Evolutionary conservation across 345 rosid genomes (phyloP), one percentile per base, ranked within the genome.

Genomic region (Acer yangbiense): DNA sequence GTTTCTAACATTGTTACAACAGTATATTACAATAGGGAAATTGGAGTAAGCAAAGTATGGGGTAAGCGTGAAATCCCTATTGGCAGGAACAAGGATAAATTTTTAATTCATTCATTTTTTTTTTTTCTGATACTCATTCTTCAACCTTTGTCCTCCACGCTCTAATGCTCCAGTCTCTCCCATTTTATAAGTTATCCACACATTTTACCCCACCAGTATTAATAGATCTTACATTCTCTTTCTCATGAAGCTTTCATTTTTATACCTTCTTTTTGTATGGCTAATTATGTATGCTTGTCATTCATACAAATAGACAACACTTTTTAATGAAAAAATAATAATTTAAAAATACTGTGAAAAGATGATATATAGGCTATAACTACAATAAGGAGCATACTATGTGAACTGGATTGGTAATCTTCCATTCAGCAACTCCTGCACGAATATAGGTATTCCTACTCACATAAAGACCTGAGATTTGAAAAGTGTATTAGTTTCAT

Each of bases 381-480:
- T 72, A 66, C 64, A 72, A 70, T 72, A 60, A 67, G 74, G 76
- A 65, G 73, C 85, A 84, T 90, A 95, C 99, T 64, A 95, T 79
- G 89, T 95, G 93, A 86, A 95, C 99, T n/a, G 99, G 99, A 84
- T 95, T 95, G 83, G 91, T 88, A 77, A 88, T 79, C 41, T 80
- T 92, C 99, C 99, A 95, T 79, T 95, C 98, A 11, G 94, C 87
- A 81, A 91, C 88, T 65, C 99, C 99, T 74, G 94, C 85, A 46
- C 92, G 96, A 43, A 95, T 90, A 84, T 93, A 95, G 55, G 98
- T 93, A 71, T 95, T 95, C 79, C 98, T 91, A 85, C 99, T 95
- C 81, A 93, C 99, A 68, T 93, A 95, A 39, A 95, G 87, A 81
- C 99, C 99, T 95, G 79, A 62, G 27, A 83, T 65, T 63, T 73